phyloP scores from a whole-genome alignment of 129 eudicot genomes.

The Tanacetum coccineum region DNA sequence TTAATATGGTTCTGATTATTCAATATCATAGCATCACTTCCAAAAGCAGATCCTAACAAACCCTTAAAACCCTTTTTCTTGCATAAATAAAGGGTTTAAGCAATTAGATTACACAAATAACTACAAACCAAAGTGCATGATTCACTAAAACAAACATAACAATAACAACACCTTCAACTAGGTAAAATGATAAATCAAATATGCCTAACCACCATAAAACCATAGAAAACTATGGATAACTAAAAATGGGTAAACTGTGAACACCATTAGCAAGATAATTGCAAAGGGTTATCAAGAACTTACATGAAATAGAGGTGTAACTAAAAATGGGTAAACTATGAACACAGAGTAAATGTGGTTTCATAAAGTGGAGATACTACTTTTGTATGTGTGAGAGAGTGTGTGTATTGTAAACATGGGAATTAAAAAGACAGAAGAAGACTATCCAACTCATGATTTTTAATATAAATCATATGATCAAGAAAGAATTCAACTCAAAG shows the following conservation, averaged over 20 bases:
- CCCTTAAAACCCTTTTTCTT: too few species aligned
- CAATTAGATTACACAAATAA: too few species aligned
- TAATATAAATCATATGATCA: not conserved
- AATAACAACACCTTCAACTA: too few species aligned
- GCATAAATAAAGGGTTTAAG: too few species aligned
- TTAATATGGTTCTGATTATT: too few species aligned
- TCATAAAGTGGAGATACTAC: not conserved
- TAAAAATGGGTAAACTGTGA: too few species aligned
- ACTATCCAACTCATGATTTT: not conserved
- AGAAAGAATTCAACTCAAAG: not conserved
- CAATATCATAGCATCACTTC: too few species aligned
- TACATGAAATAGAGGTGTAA: conserved; percentile 20
- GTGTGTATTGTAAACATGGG: not conserved
- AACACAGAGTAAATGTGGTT: conserved; percentile 17
- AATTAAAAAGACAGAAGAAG: conserved; percentile 9
- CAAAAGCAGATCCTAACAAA: too few species aligned
- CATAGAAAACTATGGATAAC: not conserved
- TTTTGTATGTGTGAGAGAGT: conserved; percentile 7
- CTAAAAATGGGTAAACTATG: conserved; percentile 3
- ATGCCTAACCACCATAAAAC: not conserved
- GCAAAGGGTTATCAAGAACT: conserved; percentile 4
- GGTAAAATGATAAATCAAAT: too few species aligned
- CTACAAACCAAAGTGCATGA: too few species aligned
- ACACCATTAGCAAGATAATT: conserved; percentile 5
- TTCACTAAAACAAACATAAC: too few species aligned